Conservation (phyloP, 306 rosid genomes). For the Castanopsis chinensis region DNA sequence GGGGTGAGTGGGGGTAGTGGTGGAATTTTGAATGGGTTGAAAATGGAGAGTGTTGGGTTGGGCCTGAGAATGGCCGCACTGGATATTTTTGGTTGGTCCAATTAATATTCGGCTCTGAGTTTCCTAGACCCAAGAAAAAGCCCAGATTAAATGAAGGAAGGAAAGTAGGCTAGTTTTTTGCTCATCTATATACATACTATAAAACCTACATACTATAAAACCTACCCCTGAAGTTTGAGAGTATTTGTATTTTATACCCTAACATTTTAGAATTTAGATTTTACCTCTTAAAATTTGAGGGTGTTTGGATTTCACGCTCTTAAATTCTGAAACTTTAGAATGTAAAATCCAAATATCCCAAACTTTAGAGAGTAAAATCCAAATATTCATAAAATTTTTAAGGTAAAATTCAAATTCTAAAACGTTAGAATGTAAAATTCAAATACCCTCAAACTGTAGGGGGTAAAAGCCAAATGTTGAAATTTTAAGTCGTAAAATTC, state of each 20-base stretch:
- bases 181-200: no score
- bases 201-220: no score
- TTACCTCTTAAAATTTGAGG: fast-evolving
- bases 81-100: background rate
- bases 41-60: background rate
- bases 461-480: no score
- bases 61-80: background rate
- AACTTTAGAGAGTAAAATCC: no score
- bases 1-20: background rate
- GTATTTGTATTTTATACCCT: no score
- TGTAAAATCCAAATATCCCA: no score
- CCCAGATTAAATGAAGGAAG: background rate
- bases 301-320: fast-evolving
- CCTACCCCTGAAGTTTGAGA: no score
- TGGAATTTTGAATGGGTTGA: background rate
- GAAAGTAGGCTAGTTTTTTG: background rate
- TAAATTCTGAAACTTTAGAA: fast-evolving
- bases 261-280: fast-evolving
- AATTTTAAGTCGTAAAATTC: no score
- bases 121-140: background rate
- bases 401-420: no score
- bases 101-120: background rate
- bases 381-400: no score
- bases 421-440: no score
- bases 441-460: fast-evolving